A percentile compares a stretch with the other conserved stretches of the same genome.
Conservation (phyloP, 768 basidiomycete genomes). For the Phylloporus sp. region DNA sequence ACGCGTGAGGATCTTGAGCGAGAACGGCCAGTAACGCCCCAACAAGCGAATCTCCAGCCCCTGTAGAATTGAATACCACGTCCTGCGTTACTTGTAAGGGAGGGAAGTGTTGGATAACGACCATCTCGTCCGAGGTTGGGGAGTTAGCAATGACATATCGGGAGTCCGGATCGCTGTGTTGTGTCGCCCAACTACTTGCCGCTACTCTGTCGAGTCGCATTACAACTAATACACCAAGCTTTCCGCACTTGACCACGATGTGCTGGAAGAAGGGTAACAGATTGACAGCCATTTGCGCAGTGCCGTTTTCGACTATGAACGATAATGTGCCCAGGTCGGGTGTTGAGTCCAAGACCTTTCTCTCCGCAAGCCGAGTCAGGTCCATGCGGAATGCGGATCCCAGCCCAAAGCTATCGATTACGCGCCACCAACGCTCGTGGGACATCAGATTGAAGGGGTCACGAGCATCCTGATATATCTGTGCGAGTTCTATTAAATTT, state of each 20-base stretch:
- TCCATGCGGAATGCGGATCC: constrained; percentile 63
- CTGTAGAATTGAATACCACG: constrained; percentile 69
- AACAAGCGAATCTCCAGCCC: constrained; percentile 89
- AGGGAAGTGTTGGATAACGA: constrained; percentile 75
- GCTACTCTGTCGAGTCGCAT: constrained; percentile 49
- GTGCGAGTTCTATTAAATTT: constrained; percentile 74
- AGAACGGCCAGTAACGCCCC: constrained; percentile 76
- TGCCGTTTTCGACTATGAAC: constrained; percentile 65
- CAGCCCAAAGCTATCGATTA: constrained; percentile 62
- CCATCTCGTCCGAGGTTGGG: constrained; percentile 38
- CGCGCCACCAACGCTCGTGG: constrained; percentile 60
- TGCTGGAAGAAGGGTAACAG: constrained; percentile 83
- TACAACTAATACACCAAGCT: constrained; percentile 57
- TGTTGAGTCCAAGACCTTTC: constrained; percentile 39
- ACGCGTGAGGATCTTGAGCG: constrained; percentile 38
- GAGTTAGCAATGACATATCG: constrained; percentile 54
- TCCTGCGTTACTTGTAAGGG: constrained; percentile 40
- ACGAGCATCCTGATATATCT: constrained; percentile 50
- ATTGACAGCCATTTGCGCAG: constrained; percentile 76
- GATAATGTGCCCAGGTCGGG: constrained; percentile 43
- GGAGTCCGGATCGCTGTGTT: constrained; percentile 42
- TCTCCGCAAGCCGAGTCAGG: constrained; percentile 56
- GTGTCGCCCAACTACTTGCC: constrained; percentile 46
- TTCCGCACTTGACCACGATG: constrained; percentile 83
- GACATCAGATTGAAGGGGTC: constrained; percentile 49